Evolutionary conservation across 176 grass and related monocot genomes (phyloP).

Genomic region (Oryza brachyantha): DNA sequence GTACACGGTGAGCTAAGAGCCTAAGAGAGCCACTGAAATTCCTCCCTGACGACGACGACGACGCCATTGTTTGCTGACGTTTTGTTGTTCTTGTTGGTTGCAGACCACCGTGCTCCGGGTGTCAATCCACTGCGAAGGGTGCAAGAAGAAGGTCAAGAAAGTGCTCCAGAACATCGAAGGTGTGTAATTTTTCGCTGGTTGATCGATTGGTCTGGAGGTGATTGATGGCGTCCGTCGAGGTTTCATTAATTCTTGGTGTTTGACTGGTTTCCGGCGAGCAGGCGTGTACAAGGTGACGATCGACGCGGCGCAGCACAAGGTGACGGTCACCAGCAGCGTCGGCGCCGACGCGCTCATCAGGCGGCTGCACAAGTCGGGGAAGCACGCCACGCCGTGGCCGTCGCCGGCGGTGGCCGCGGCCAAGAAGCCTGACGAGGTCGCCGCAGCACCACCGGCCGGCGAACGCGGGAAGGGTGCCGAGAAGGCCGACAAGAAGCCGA

Average conservation of each 20-base stretch:
- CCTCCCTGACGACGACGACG: neutral
- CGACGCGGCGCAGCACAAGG: slow-evolving; percentile 81
- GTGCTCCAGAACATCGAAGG: slow-evolving; percentile 66
- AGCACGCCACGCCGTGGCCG: slow-evolving; percentile 74
- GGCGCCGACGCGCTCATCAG: slow-evolving; percentile 46
- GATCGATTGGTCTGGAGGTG: neutral
- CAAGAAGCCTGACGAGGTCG: slow-evolving; percentile 35
- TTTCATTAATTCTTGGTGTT: neutral
- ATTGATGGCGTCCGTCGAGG: too few relatives aligned
- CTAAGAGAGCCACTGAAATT: too few relatives aligned
- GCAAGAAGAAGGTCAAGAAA: slow-evolving; percentile 93
- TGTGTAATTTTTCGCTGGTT: neutral
- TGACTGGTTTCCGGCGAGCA: neutral
- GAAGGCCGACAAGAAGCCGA: slow-evolving; percentile 33
- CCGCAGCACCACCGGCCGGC: neutral
- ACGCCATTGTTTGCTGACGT: neutral
- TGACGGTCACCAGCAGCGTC: slow-evolving; percentile 54
- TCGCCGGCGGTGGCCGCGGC: neutral
- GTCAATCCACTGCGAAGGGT: slow-evolving; percentile 93
- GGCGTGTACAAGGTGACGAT: slow-evolving; percentile 67
- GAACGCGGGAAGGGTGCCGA: neutral
- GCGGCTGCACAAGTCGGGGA: slow-evolving; percentile 61
- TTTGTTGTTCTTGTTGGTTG: neutral
- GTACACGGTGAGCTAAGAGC: slow-evolving; percentile 62
- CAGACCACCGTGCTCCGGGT: slow-evolving; percentile 76